These are phyloP conservation scores for Salix suchowensis DNA, from an alignment of 345 rosid species.

Conservation along the genomic window DNA sequence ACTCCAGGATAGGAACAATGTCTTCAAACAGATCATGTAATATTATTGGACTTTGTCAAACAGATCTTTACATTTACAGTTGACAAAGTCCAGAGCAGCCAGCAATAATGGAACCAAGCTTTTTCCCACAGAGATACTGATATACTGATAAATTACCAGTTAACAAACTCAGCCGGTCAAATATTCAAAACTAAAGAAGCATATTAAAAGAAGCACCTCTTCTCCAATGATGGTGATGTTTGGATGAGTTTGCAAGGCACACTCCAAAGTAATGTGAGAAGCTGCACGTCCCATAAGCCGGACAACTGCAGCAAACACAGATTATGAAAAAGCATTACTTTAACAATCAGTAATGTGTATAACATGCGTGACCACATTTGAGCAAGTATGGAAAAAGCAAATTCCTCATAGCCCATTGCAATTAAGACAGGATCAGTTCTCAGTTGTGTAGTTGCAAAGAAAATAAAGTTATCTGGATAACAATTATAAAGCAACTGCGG, in stretches of 20 bases:
- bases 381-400: not conserved
- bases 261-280: slow-evolving; percentile 92
- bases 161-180: not conserved
- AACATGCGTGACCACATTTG: not conserved
- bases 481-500: no score
- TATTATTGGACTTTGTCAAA: not conserved
- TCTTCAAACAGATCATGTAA: not conserved
- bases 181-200: not conserved
- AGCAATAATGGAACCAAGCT: not conserved
- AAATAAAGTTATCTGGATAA: no score
- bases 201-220: slow-evolving; percentile 48
- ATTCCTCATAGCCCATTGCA: not conserved
- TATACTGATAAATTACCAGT: not conserved
- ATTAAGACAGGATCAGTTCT: not conserved
- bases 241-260: slow-evolving; percentile 97
- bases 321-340: not conserved
- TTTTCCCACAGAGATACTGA: not conserved
- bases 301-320: slow-evolving; percentile 60
- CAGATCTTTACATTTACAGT: no score
- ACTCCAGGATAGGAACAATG: not conserved
- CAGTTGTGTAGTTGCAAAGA: no score
- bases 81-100: not conserved
- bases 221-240: slow-evolving; percentile 92
- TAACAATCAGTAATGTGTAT: not conserved
- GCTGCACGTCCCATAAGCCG: slow-evolving; percentile 99